These are phyloP conservation scores for Rhizopogon vesiculosus DNA, from an alignment of 768 basidiomycete genomes.

Conservation along the genomic window DNA sequence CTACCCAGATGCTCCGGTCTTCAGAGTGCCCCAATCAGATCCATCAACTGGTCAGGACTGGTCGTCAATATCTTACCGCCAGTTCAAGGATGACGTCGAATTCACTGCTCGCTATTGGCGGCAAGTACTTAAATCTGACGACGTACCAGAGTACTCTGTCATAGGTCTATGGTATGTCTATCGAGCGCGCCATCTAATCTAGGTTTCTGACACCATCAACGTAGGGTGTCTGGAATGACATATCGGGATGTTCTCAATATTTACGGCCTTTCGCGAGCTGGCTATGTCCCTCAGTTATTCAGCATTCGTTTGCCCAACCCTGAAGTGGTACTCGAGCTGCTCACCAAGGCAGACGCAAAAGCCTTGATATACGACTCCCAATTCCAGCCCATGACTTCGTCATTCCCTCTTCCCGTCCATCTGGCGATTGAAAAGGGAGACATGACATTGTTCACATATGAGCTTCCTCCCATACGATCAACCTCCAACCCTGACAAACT, in stretches of 20 bases:
- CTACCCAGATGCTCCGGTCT: conserved; percentile 48
- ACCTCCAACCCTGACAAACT: conserved; percentile 34
- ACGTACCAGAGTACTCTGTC: conserved; percentile 51
- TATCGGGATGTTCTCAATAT: conserved; percentile 71
- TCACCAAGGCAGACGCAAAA: conserved; percentile 55
- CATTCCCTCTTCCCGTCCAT: conserved; percentile 47
- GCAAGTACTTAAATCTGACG: conserved; percentile 37
- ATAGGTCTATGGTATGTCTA: conserved; percentile 67
- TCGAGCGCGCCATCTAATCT: background rate
- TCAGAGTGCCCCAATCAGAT: conserved; percentile 53
- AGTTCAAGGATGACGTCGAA: conserved; percentile 66
- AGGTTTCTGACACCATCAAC: conserved; percentile 10
- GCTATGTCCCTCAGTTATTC: conserved; percentile 75
- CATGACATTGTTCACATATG: conserved; percentile 30
- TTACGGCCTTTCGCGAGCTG: conserved; percentile 71
- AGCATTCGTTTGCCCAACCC: conserved; percentile 75
- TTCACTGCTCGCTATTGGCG: conserved; percentile 62
- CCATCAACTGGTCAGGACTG: conserved; percentile 42
- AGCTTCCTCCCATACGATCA: conserved; percentile 39
- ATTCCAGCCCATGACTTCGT: conserved; percentile 39
- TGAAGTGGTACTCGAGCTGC: conserved; percentile 63
- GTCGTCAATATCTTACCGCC: conserved; percentile 56
- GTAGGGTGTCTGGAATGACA: conserved; percentile 68
- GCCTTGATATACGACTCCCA: conserved; percentile 63
- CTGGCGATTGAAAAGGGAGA: conserved; percentile 36